Evolutionary conservation across 495 filamentous ascomycete species (phyloP).

Genomic region (Pseudomonodictys pantanalensis): DNA sequence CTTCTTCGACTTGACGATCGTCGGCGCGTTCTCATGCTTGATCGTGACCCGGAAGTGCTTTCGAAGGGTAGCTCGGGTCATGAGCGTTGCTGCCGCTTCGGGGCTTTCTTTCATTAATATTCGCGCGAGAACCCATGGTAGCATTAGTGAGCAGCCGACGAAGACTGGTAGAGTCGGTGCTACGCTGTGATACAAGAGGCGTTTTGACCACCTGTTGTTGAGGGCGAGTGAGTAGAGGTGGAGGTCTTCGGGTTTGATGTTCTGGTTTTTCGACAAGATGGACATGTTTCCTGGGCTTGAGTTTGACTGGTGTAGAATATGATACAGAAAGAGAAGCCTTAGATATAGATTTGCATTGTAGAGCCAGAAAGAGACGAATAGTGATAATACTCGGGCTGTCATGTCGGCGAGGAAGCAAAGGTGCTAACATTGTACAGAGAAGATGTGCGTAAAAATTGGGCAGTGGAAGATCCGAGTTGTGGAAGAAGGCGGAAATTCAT

Average conservation of each 20-base stretch:
- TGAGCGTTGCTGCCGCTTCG: background rate
- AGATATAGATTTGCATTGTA: no score
- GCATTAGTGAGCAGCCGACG: slow-evolving; percentile 10
- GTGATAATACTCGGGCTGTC: no score
- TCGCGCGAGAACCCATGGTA: background rate
- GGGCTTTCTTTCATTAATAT: background rate
- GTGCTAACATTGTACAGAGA: no score
- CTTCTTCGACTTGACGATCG: background rate
- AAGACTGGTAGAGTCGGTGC: background rate
- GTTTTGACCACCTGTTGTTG: slow-evolving; percentile 2
- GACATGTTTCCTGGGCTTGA: background rate
- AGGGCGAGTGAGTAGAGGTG: slow-evolving; percentile 13
- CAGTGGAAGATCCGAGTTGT: no score
- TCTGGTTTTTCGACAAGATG: background rate
- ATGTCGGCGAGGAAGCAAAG: no score
- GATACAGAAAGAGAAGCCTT: no score
- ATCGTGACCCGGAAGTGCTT: slow-evolving; percentile 8
- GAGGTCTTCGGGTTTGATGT: slow-evolving; percentile 12
- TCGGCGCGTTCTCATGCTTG: background rate
- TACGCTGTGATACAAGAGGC: background rate
- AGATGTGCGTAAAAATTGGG: no score
- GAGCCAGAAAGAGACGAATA: no score
- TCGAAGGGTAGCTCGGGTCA: slow-evolving; percentile 15
- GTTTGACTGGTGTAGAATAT: background rate
- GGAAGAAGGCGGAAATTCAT: no score